Conservation (phyloP, 2,329 filamentous ascomycete genomes). For the Fusarium luffae region DNA sequence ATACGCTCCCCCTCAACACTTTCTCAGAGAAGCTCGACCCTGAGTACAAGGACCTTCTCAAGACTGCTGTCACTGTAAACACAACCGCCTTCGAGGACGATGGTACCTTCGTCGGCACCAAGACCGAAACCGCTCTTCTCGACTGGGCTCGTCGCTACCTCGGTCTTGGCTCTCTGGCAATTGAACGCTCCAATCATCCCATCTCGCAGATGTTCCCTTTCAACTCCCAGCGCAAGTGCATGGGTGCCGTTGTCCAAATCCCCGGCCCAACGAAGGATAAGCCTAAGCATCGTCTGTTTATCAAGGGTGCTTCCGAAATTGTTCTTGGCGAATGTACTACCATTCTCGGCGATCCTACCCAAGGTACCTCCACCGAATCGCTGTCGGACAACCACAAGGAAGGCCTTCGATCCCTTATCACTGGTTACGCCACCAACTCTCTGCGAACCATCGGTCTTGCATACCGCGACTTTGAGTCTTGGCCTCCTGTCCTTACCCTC, state of each 20-base stretch:
- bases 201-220: slow-evolving; percentile 64
- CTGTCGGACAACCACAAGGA: slow-evolving; percentile 59
- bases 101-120: slow-evolving; percentile 63
- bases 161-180: slow-evolving; percentile 58
- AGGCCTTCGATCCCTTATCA: slow-evolving; percentile 63
- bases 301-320: slow-evolving; percentile 69
- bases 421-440: slow-evolving; percentile 70
- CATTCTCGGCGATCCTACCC: slow-evolving; percentile 66
- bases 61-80: slow-evolving; percentile 61
- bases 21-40: slow-evolving; percentile 26
- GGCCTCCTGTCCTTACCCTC: slow-evolving; percentile 72
- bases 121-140: slow-evolving; percentile 66
- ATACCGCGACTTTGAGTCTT: slow-evolving; percentile 76
- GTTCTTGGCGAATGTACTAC: slow-evolving; percentile 59
- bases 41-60: slow-evolving; percentile 31
- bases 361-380: slow-evolving; percentile 3
- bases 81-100: slow-evolving; percentile 66
- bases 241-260: slow-evolving; percentile 65
- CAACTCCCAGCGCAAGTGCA: slow-evolving; percentile 65
- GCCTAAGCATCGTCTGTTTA: slow-evolving; percentile 58
- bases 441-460: slow-evolving; percentile 78
- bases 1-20: slow-evolving; percentile 10
- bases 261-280: slow-evolving; percentile 45
- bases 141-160: slow-evolving; percentile 61
- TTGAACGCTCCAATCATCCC: slow-evolving; percentile 59